phyloP scores from a whole-genome alignment of 306 rosid species.

The Quercus parvula region DNA sequence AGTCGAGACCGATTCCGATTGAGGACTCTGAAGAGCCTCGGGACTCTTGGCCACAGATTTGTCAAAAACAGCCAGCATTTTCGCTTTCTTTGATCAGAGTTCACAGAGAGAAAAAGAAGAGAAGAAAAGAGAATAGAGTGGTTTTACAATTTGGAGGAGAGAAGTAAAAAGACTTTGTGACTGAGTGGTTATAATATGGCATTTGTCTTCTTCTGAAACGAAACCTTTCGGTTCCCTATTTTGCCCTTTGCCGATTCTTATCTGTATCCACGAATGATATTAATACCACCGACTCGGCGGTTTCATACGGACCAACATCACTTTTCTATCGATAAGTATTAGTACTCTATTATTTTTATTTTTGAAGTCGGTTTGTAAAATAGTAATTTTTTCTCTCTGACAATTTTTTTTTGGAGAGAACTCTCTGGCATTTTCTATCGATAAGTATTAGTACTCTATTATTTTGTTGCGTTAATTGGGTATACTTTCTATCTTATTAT shows the following conservation, averaged over 20 bases:
- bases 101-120: background rate
- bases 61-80: conserved; percentile 89
- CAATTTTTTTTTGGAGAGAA: too few relatives aligned
- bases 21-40: conserved; percentile 63
- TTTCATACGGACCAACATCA: too few relatives aligned
- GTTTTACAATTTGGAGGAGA: background rate
- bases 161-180: background rate
- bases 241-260: conserved; percentile 1
- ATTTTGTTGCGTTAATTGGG: too few relatives aligned
- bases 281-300: too few relatives aligned
- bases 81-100: conserved; percentile 27
- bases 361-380: too few relatives aligned
- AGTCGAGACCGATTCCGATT: conserved; percentile 56
- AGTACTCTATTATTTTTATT: too few relatives aligned
- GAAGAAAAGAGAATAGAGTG: background rate
- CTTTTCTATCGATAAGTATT: too few relatives aligned
- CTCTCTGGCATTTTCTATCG: too few relatives aligned
- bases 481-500: too few relatives aligned
- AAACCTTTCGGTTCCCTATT: conserved; percentile 1
- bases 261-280: background rate
- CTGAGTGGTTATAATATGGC: background rate
- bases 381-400: too few relatives aligned
- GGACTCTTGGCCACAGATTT: conserved; percentile 88
- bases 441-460: too few relatives aligned
- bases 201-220: too few relatives aligned